Base-by-base conservation (phyloP, 2,329 filamentous ascomycete genomes). In the Chrysosphaeria jannelii region DNA sequence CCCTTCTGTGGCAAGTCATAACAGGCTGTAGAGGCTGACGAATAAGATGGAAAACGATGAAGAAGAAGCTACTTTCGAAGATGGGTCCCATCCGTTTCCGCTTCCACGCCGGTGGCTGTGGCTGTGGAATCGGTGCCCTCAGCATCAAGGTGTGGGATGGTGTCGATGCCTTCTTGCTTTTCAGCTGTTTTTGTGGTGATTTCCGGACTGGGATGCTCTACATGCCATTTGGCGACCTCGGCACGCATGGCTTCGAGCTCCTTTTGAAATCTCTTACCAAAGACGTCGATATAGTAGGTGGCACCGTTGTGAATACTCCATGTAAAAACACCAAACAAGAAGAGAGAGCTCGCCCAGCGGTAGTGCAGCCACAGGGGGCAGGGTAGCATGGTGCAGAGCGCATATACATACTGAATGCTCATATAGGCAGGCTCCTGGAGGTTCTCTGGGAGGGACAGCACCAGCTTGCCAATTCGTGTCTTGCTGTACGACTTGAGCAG, bases 301-400 rank as follows among this genome's bases (percentile, higher is more conserved):
- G 85, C 76, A 15, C 85, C 85, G 35, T 97, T 97, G 49, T 91
- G 88, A 26, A 91, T 70, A 34, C 75, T 88, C 78, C 79, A 91
- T 20, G 63, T 54, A 38, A 97, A 93, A n/a, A 97, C 65, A 3
- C 60, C 47, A 25, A 68, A 51, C 21, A 97, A 51, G 45, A 91
- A 97, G 0, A 42, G 33, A 3, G 67, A 63, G 19, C 72, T 85
- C 1, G 74, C 67, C 56, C 66, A 75, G 21, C 68, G 63, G 39
- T 67, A 85, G 52, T 72, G 71, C 45, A 97, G 91, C 81, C 85
- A 97, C 6, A 97, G 36, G 0, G 81, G 78, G 33, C 79, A 93
- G 0, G 85, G 85, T 5, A 90, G 48, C 69, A 97, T 93, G 6
- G 85, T 97, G 22, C 81, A 46, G 5, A 89, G 57, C 6, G 85